Percentiles rank a stretch among this genome's conserved stretches.
Conservation (phyloP, 495 filamentous ascomycete species). For the Trichoderma orchidacearum region DNA sequence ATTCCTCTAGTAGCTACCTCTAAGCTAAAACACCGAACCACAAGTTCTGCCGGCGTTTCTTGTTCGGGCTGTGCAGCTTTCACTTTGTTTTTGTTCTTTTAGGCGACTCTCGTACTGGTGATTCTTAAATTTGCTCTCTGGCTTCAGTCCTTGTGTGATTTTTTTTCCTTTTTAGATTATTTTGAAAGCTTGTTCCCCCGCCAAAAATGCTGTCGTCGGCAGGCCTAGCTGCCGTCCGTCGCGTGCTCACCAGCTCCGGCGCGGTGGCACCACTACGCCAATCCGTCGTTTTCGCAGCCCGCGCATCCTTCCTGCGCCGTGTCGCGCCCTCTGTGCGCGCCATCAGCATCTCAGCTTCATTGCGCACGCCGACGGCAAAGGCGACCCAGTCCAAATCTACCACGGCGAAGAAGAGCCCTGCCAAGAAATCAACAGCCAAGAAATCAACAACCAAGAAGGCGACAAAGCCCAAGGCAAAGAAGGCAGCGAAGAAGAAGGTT, state of each 20-base stretch:
- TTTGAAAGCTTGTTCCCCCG: no score
- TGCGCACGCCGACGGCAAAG: conserved; percentile 6
- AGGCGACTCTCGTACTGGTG: no score
- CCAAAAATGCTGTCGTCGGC: conserved; percentile 2
- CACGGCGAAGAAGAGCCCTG: conserved; percentile 6
- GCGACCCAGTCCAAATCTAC: not conserved
- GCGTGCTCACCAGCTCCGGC: not conserved
- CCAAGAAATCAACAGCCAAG: conserved; percentile 6
- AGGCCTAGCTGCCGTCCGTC: not conserved
- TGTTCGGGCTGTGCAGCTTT: no score
- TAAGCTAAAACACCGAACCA: no score
- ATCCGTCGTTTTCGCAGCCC: not conserved
- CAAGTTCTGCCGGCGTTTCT: no score
- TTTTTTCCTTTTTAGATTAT: no score
- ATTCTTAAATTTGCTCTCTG: no score
- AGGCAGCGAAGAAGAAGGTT: conserved; percentile 11
- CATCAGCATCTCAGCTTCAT: not conserved
- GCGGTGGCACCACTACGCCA: not conserved
- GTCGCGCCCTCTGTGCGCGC: not conserved
- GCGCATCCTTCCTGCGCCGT: not conserved
- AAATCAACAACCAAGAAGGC: conserved; percentile 5
- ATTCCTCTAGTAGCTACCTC: not conserved
- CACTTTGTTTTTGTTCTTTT: no score
- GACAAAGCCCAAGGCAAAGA: conserved; percentile 8
- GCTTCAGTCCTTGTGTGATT: no score